phyloP scores from a whole-genome alignment of 108 stramenopile genomes.

The Cyclotella choctawhatcheeana region DNA sequence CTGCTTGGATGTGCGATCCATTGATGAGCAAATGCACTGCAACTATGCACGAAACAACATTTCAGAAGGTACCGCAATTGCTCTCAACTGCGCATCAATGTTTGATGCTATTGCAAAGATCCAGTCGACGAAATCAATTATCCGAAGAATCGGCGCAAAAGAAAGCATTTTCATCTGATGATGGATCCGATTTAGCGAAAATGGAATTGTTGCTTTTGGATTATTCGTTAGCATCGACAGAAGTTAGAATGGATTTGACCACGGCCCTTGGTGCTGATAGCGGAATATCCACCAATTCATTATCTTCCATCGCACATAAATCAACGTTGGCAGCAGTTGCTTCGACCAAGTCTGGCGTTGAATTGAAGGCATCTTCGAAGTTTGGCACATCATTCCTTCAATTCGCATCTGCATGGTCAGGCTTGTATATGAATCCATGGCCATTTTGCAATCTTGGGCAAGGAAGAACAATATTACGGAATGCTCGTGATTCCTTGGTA shows the following conservation, averaged over 20 bases:
- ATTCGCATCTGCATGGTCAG: conserved; percentile 71
- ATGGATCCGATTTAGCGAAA: conserved; percentile 23
- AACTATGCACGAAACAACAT: not conserved
- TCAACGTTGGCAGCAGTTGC: conserved; percentile 24
- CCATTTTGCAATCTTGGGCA: conserved; percentile 57
- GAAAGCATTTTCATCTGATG: conserved; percentile 6
- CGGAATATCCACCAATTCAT: conserved; percentile 1
- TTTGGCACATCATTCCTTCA: conserved; percentile 51
- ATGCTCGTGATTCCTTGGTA: conserved; percentile 53
- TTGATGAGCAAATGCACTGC: not conserved
- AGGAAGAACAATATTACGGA: conserved; percentile 46
- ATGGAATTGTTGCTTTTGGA: conserved; percentile 17
- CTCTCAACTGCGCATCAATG: conserved; percentile 25
- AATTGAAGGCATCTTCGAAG: conserved; percentile 20
- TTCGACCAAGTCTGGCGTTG: conserved; percentile 11
- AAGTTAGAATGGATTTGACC: conserved; percentile 19
- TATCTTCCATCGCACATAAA: conserved; percentile 24
- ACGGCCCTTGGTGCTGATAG: not conserved
- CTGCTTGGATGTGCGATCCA: conserved; percentile 49
- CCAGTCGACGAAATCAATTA: not conserved
- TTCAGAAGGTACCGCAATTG: conserved; percentile 12
- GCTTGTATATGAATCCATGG: conserved; percentile 65
- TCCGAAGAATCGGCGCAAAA: conserved; percentile 9
- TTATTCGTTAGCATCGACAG: conserved; percentile 27
- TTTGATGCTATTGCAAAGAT: conserved; percentile 19